Evolutionary conservation across 1,139 yeast species (phyloP), one percentile per base, ranked within the genome.

Genomic region (Pichia sp.): DNA sequence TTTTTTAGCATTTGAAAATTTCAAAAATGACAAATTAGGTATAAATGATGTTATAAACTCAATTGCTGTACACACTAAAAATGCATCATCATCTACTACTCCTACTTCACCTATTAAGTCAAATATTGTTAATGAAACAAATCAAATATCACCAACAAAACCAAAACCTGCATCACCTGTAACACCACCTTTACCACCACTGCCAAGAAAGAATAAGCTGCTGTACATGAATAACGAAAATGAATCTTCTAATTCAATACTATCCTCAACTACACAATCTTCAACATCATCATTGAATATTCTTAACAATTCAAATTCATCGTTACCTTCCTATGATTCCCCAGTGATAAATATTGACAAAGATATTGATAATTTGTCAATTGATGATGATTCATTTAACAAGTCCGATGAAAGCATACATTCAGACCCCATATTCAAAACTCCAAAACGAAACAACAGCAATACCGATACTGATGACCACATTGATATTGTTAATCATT

Each of bases 1-100:
- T 42, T 55, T 59, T 8, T n/a, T 47, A 12, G 58, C 57, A 13
- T 61, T 55, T 49, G 61, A 58, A 44, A 52, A 52, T 13, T 52
- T 54, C 22, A 57, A 54, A 40, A 45, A 42, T 36, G 46, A 53
- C 39, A 43, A 44, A 35, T n/a, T 51, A 7, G 56, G 56, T 2
- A 34, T 37, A 16, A 34, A 46, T 7, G 48, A 48, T 29, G 40
- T 43, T 3, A 30, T 48, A n/a, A 51, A 51, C 26, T 42, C 49
- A 1, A 43, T 39, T 24, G 40, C 46, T 26, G 15, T 40, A 20
- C 16, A 35, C 26, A 9, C 23, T 3, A 34, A 34, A 25, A 13
- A 22, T 22, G 3, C 26, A 5, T 23, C 18, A 11, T n/a, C 15
- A 6, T 42, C 39, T 3, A 35, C 47, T 4, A 23, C 15, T 9